Base-by-base conservation (phyloP, 106 monocot species). In the Platanthera zijinensis region DNA sequence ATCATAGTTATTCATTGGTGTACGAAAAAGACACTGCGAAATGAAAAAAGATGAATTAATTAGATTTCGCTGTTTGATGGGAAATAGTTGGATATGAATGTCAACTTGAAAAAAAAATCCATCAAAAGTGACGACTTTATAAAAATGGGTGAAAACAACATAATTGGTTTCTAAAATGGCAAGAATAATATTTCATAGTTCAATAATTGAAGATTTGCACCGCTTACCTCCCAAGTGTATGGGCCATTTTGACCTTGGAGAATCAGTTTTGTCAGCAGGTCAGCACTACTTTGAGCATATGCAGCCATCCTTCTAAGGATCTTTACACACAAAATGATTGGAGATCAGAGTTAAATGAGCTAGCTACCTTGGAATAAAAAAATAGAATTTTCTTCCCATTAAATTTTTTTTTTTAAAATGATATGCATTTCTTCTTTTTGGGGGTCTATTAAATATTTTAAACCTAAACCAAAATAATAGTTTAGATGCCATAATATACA, bases 1-100 rank as follows among this genome's bases (percentile, higher is more conserved):
- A 87, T 94, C 99, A 80, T 94, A 99, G 68, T 90, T 92, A 68
- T 88, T 87, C 78, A 99, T 70, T 39, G 99, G 94, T 25, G 94
- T 99, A 50, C 86, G 79, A 48, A 99, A 92, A 12, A 99, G 52
- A 76, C 94, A 90, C 94, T 97, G 69, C 39, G 49, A 79, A 8
- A 52, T 66, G 61, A 71, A 32, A 50, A 13, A 61, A 52, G 46
- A 17, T 48, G 18, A 70, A 18, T 66, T 22, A 19, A 74, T 45
- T 39, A 3, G 2, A 39, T 39, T 39, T 39, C 39, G 39, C 39
- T 39, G 39, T 39, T 39, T 39, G 39, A 39, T 39, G 39, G 39
- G 39, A 39, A 39, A 39, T 39, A 2, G 39, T 39, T 39, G 39
- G 39, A 39, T 0, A 39, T 39, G 39, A 39, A 39, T 39, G 39